A percentile compares a stretch with the other conserved stretches of the same genome.
Evolutionary conservation across 306 rosid genomes (phyloP).

Genomic region (Dryas alaskensis): DNA sequence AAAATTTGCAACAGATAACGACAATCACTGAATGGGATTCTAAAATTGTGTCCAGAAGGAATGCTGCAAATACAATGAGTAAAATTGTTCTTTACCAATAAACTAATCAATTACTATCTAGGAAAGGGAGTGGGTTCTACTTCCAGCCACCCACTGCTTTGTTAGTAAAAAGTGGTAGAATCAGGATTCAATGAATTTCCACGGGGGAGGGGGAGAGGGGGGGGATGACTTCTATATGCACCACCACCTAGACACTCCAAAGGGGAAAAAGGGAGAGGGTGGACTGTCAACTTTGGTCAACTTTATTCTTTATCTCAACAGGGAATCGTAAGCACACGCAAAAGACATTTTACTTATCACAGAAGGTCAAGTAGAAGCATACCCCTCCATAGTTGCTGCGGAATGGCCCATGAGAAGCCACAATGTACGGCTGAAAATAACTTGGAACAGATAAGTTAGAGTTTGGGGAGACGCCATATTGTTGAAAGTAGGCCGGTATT

Average conservation of each 20-base stretch:
- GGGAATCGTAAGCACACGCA: background rate
- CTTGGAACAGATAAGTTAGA: constrained; percentile 80
- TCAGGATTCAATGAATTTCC: background rate
- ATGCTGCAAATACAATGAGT: background rate
- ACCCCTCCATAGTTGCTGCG: constrained; percentile 84
- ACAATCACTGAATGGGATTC: background rate
- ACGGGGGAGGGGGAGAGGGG: too few relatives aligned
- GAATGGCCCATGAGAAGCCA: constrained; percentile 92
- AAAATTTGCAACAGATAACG: background rate
- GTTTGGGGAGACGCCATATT: constrained; percentile 77
- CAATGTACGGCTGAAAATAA: constrained; percentile 91
- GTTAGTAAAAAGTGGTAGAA: background rate
- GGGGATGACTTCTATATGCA: background rate
- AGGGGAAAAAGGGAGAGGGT: background rate
- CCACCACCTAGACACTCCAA: background rate
- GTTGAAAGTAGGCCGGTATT: constrained; percentile 95
- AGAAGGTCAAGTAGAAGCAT: constrained; percentile 31
- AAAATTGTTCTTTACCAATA: background rate
- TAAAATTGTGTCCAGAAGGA: background rate
- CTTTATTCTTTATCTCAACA: constrained; percentile 2
- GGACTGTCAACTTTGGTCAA: background rate
- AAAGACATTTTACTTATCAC: background rate
- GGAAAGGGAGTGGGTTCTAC: background rate
- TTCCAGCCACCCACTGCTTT: background rate
- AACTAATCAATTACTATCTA: too few relatives aligned